These are phyloP conservation scores for Tulasnella sp. DNA, from an alignment of 768 basidiomycete genomes.

Conservation along the genomic window DNA sequence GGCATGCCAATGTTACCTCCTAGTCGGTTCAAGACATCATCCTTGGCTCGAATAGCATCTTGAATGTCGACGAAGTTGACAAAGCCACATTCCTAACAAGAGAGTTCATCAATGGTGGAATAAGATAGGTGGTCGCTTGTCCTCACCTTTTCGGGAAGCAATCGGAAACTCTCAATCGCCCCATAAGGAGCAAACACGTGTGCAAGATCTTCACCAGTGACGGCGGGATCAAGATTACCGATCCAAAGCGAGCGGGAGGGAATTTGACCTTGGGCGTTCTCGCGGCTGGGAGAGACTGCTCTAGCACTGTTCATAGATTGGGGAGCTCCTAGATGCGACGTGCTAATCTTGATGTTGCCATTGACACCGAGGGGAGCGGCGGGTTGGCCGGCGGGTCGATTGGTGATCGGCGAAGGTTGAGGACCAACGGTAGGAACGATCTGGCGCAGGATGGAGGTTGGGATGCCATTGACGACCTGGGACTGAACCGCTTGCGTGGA, in stretches of 20 bases:
- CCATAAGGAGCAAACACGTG: constrained; percentile 96
- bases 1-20: constrained; percentile 93
- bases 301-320: constrained; percentile 37
- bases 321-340: constrained; percentile 64
- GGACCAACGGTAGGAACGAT: neutral
- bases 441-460: constrained; percentile 28
- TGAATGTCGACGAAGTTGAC: constrained; percentile 96
- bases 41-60: constrained; percentile 96
- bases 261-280: constrained; percentile 76
- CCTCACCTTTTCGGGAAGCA: constrained; percentile 92
- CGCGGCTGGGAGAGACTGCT: constrained; percentile 78
- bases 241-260: constrained; percentile 98
- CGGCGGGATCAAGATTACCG: constrained; percentile 91
- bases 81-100: constrained; percentile 89
- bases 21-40: constrained; percentile 92
- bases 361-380: neutral
- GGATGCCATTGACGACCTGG: constrained; percentile 6
- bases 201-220: constrained; percentile 91
- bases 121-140: neutral
- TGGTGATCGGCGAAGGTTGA: neutral
- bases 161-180: constrained; percentile 89
- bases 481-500: neutral
- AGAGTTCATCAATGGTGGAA: neutral
- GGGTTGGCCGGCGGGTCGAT: neutral
- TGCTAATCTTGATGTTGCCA: constrained; percentile 46